These are phyloP conservation scores for Corymbia citriodora DNA, from an alignment of 441 rosid genomes.

Conservation along the genomic window DNA sequence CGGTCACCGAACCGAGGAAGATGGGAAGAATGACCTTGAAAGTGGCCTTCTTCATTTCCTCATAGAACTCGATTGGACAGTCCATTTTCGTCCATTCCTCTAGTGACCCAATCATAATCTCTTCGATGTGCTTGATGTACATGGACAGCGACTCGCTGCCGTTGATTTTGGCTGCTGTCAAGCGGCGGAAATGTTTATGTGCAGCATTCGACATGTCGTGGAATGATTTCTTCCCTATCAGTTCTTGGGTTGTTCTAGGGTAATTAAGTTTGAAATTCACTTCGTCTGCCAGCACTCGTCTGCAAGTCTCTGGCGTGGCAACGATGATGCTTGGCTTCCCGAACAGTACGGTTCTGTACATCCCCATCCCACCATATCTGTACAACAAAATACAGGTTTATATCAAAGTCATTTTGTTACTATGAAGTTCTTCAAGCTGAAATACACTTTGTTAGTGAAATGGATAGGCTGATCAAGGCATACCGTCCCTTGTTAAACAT, in stretches of 20 bases:
- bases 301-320: not conserved
- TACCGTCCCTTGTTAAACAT: not conserved
- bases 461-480: not conserved
- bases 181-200: not conserved
- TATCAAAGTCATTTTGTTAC: not conserved
- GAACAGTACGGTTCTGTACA: not conserved
- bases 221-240: not conserved
- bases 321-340: slow-evolving; percentile 2
- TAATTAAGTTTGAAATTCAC: slow-evolving; percentile 1
- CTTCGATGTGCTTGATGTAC: not conserved
- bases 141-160: slow-evolving; percentile 1
- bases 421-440: not conserved
- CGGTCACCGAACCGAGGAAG: not conserved
- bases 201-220: not conserved
- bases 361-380: not conserved
- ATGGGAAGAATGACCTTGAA: not conserved
- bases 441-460: not conserved
- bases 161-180: not conserved
- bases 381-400: not conserved
- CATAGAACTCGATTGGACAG: not conserved
- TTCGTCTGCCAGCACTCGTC: not conserved
- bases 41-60: not conserved
- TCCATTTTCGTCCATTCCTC: not conserved
- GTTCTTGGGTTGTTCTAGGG: not conserved
- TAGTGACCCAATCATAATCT: not conserved